phyloP scores from a whole-genome alignment of 208 protist genomes.

The Trypanosoma congolense region DNA sequence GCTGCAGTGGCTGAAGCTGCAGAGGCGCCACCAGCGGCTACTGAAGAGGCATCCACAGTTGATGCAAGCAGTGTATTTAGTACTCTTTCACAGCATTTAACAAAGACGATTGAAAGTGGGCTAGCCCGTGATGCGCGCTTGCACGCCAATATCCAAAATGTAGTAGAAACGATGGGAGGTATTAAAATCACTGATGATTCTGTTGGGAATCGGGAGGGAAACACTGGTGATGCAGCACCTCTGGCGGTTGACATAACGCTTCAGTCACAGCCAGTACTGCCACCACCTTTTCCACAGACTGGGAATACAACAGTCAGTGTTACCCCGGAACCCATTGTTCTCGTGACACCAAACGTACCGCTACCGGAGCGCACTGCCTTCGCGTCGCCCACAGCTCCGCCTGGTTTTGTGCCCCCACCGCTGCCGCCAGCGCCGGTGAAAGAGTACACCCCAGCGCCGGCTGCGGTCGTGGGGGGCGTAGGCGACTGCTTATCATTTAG shows the following conservation, averaged over 20 bases:
- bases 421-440: neutral
- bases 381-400: neutral
- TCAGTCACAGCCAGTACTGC: too few relatives aligned
- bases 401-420: neutral
- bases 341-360: neutral
- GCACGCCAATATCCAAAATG: too few relatives aligned
- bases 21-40: neutral
- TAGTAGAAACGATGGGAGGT: too few relatives aligned
- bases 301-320: too few relatives aligned
- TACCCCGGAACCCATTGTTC: neutral
- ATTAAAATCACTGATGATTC: too few relatives aligned
- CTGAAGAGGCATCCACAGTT: conserved; percentile 1
- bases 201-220: too few relatives aligned
- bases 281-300: too few relatives aligned
- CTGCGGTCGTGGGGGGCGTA: neutral
- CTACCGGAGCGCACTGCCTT: neutral
- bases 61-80: conserved; percentile 65
- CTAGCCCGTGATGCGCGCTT: too few relatives aligned
- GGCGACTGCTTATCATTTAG: too few relatives aligned
- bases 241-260: too few relatives aligned
- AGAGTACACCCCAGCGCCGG: neutral
- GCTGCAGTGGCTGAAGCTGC: neutral
- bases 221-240: too few relatives aligned
- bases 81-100: conserved; percentile 76
- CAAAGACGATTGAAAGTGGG: neutral